These are phyloP conservation scores for Chrysanthemum lavandulifolium DNA, from an alignment of 129 eudicot genomes.

Conservation along the genomic window DNA sequence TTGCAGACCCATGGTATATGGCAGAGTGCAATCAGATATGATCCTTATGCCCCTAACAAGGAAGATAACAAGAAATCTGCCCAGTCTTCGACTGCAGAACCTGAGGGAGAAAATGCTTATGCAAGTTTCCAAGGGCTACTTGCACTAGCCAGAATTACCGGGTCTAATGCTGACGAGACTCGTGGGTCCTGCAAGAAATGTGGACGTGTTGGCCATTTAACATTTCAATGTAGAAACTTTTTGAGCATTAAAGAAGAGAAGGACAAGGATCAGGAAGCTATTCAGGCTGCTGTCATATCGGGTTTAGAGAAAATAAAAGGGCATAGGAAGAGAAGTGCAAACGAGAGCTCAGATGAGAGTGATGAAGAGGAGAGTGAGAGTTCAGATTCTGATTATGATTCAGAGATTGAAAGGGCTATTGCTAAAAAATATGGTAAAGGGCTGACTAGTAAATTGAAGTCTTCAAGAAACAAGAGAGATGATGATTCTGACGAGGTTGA, in stretches of 20 bases:
- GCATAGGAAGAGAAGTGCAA: slow-evolving; percentile 29
- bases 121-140: slow-evolving; percentile 85
- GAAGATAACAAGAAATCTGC: slow-evolving; percentile 61
- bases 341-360: slow-evolving; percentile 60
- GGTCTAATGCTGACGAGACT: slow-evolving; percentile 72
- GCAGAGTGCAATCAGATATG: slow-evolving; percentile 92
- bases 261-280: slow-evolving; percentile 62
- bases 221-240: slow-evolving; percentile 85
- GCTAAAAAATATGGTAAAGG: slow-evolving; percentile 55
- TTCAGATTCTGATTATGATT: slow-evolving; percentile 83
- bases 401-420: slow-evolving; percentile 79
- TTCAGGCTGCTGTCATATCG: slow-evolving; percentile 63
- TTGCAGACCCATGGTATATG: slow-evolving; percentile 94
- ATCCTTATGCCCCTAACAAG: slow-evolving; percentile 91
- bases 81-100: slow-evolving; percentile 47
- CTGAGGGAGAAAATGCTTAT: slow-evolving; percentile 78
- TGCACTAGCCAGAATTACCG: slow-evolving; percentile 76
- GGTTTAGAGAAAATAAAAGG: slow-evolving; percentile 86
- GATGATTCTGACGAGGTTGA: slow-evolving; percentile 44
- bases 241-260: slow-evolving; percentile 68
- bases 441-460: slow-evolving; percentile 36
- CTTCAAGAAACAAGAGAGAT: slow-evolving; percentile 34
- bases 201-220: slow-evolving; percentile 91
- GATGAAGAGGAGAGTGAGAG: slow-evolving; percentile 83
- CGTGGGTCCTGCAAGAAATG: slow-evolving; percentile 96